Evolutionary conservation across 2,329 filamentous ascomycete genomes (phyloP).

Genomic region (Dryadomyces quercivorus): DNA sequence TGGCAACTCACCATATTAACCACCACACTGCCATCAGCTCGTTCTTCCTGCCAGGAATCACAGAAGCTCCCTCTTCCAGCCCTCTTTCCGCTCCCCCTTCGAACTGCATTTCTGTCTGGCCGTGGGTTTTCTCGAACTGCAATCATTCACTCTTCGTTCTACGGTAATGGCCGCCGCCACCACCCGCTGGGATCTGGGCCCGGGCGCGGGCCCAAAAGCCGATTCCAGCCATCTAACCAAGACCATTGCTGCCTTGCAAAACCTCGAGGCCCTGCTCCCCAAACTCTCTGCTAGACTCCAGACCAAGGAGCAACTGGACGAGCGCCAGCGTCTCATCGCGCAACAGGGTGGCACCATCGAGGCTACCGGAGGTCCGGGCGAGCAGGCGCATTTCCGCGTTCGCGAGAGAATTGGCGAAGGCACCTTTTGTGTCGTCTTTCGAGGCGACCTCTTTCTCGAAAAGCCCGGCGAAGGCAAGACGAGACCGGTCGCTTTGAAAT

Average conservation of each 20-base stretch:
- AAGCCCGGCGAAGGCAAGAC: background rate
- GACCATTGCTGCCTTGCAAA: slow-evolving; percentile 7
- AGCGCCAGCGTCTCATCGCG: slow-evolving; percentile 37
- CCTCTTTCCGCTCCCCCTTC: background rate
- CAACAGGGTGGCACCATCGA: slow-evolving; percentile 4
- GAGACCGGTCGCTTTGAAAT: slow-evolving; percentile 7
- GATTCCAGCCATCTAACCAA: background rate
- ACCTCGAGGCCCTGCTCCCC: slow-evolving; percentile 4
- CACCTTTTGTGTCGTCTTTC: slow-evolving; percentile 13
- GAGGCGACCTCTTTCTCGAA: slow-evolving; percentile 2
- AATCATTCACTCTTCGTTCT: background rate
- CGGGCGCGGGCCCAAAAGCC: slow-evolving; percentile 6
- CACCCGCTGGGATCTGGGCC: slow-evolving; percentile 6
- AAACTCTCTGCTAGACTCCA: slow-evolving; percentile 36
- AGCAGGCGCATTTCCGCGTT: slow-evolving; percentile 7
- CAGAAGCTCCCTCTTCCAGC: background rate
- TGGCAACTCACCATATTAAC: no score
- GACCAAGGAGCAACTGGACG: slow-evolving; percentile 75
- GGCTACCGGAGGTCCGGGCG: slow-evolving; percentile 1
- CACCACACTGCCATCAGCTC: no score
- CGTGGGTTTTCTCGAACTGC: no score
- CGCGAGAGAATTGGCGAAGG: slow-evolving; percentile 10
- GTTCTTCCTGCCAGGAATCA: no score
- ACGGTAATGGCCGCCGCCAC: slow-evolving; percentile 9
- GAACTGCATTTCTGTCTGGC: no score